phyloP scores from a whole-genome alignment of 768 basidiomycete genomes.

The Psilocybe cyanescens region DNA sequence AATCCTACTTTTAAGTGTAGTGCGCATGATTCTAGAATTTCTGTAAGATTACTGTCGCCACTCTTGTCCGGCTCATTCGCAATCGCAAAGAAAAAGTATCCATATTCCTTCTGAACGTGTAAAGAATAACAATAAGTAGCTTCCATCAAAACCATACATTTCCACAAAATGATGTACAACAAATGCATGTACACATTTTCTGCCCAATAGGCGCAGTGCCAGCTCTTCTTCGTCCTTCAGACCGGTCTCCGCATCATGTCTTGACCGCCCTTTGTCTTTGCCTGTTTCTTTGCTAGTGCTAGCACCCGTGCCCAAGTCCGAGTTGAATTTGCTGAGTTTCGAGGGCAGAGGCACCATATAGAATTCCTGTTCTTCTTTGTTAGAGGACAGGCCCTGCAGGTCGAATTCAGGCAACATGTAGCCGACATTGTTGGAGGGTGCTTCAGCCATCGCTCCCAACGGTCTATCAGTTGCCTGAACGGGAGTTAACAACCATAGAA shows the following conservation, averaged over 20 bases:
- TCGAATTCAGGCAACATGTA: constrained; percentile 77
- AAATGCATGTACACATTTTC: background rate
- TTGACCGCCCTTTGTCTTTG: constrained; percentile 15
- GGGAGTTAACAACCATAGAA: no score
- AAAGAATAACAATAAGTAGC: no score
- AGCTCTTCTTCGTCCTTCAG: constrained; percentile 51
- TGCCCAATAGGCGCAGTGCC: constrained; percentile 59
- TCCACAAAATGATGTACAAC: no score
- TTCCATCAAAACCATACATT: no score
- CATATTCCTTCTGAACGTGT: no score
- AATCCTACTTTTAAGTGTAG: no score
- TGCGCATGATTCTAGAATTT: no score
- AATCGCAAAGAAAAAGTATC: no score
- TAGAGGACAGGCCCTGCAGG: constrained; percentile 37
- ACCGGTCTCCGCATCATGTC: constrained; percentile 16
- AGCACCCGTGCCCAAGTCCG: background rate
- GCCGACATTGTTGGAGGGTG: constrained; percentile 45
- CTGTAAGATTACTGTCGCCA: no score
- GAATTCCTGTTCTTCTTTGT: constrained; percentile 32
- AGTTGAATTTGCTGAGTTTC: constrained; percentile 7
- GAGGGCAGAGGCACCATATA: constrained; percentile 36
- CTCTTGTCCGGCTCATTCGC: no score
- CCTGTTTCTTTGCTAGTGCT: background rate
- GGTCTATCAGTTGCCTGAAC: constrained; percentile 32
- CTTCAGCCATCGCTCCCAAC: constrained; percentile 35